Evolutionary conservation across 192 early-diverging fungal genomes (phyloP).

Genomic region (Rhizophagus clarus): DNA sequence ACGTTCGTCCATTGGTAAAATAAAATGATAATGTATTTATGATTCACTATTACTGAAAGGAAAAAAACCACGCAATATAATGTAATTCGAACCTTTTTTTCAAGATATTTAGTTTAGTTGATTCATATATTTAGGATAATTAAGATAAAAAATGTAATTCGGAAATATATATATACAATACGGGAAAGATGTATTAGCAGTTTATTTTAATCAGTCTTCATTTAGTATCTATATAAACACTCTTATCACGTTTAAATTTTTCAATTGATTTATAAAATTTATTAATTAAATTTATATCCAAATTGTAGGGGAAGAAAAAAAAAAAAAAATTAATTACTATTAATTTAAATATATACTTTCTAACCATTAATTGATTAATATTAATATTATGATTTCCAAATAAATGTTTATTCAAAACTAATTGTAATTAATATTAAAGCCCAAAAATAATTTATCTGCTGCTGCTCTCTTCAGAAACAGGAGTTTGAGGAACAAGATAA

Average conservation of each 20-base stretch:
- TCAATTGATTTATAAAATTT: too few species aligned
- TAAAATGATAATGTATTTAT: conserved; percentile 10
- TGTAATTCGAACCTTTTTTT: too few species aligned
- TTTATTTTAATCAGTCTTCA: neutral
- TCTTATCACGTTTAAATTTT: neutral
- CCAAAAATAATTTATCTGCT: neutral
- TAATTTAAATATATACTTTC: neutral
- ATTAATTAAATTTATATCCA: too few species aligned
- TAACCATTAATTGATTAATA: neutral
- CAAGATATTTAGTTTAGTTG: neutral
- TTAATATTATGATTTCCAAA: neutral
- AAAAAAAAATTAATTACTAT: too few species aligned
- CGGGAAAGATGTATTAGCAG: neutral
- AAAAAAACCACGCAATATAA: neutral
- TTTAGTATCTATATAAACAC: neutral
- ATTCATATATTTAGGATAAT: neutral
- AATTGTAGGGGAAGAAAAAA: too few species aligned
- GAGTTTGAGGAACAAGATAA: conserved; percentile 45
- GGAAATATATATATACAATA: neutral
- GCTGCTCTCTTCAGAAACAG: neutral
- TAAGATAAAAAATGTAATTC: too few species aligned
- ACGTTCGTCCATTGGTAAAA: conserved; percentile 34
- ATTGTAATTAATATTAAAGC: too few species aligned
- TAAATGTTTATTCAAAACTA: neutral
- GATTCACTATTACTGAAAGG: neutral